Conservation (phyloP, 2,329 filamentous ascomycete genomes). For the Penicillium freii region DNA sequence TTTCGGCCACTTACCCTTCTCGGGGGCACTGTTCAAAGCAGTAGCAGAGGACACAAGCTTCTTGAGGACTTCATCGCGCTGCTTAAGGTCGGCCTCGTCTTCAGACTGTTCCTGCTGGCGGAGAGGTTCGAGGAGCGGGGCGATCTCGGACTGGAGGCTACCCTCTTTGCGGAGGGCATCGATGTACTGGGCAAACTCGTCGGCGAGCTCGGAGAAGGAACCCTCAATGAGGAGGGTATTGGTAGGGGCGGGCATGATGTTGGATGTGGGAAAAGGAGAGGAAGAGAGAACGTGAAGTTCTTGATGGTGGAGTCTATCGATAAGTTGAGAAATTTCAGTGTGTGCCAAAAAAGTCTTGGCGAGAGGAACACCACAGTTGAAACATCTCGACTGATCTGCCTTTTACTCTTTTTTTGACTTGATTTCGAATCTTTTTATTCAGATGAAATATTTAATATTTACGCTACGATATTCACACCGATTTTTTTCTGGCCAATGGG, state of each 20-base stretch:
- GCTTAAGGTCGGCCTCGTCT: slow-evolving; percentile 54
- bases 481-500: not conserved
- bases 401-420: not conserved
- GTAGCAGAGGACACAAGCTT: slow-evolving; percentile 80
- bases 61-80: slow-evolving; percentile 81
- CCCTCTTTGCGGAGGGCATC: slow-evolving; percentile 72
- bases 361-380: slow-evolving; percentile 21
- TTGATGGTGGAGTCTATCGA: slow-evolving; percentile 39
- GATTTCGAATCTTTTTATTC: not conserved
- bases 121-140: slow-evolving; percentile 62
- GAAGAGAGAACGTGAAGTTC: slow-evolving; percentile 22
- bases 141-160: slow-evolving; percentile 61
- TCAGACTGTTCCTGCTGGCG: slow-evolving; percentile 55
- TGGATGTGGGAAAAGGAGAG: slow-evolving; percentile 19
- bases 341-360: slow-evolving; percentile 44
- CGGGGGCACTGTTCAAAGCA: slow-evolving; percentile 77
- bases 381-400: slow-evolving; percentile 6
- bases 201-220: slow-evolving; percentile 84
- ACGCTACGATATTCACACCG: not conserved
- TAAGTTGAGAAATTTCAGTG: slow-evolving; percentile 44
- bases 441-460: not conserved
- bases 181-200: slow-evolving; percentile 93
- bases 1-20: slow-evolving; percentile 62
- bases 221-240: slow-evolving; percentile 78
- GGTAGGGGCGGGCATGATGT: slow-evolving; percentile 57